These are phyloP conservation scores for Termitomyces sp. DNA, from an alignment of 768 basidiomycete species.

Conservation along the genomic window DNA sequence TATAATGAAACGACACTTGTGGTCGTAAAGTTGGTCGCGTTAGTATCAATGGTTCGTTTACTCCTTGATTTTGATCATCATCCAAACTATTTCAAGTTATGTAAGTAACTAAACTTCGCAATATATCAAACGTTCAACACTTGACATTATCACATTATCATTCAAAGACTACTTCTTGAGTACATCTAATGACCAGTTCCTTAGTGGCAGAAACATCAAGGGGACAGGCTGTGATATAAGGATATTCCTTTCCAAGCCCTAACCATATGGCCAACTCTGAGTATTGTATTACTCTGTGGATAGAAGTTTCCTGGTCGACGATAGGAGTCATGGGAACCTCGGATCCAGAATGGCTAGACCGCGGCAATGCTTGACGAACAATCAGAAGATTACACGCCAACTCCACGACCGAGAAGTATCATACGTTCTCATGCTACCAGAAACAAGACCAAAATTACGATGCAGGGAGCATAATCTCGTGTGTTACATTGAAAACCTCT, in stretches of 20 bases:
- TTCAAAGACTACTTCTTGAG: neutral
- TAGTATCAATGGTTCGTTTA: too few species aligned
- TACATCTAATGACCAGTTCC: neutral
- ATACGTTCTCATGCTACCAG: neutral
- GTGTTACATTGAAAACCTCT: slow-evolving; percentile 1
- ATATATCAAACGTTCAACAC: neutral
- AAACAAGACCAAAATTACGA: neutral
- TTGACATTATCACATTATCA: neutral
- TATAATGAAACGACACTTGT: neutral
- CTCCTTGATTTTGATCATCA: neutral
- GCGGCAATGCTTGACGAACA: neutral
- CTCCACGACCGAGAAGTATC: neutral
- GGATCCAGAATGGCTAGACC: neutral
- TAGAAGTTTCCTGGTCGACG: neutral
- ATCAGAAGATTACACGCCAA: neutral
- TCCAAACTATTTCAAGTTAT: neutral
- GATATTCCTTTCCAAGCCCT: neutral
- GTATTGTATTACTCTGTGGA: too few species aligned
- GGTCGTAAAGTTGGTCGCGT: too few species aligned
- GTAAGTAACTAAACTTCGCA: neutral
- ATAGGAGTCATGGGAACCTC: neutral
- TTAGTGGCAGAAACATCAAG: neutral
- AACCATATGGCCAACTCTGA: neutral
- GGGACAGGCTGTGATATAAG: neutral
- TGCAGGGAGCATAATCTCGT: slow-evolving; percentile 5